phyloP scores from a whole-genome alignment of 2,329 filamentous ascomycete species.

The Nothophoma quercina region DNA sequence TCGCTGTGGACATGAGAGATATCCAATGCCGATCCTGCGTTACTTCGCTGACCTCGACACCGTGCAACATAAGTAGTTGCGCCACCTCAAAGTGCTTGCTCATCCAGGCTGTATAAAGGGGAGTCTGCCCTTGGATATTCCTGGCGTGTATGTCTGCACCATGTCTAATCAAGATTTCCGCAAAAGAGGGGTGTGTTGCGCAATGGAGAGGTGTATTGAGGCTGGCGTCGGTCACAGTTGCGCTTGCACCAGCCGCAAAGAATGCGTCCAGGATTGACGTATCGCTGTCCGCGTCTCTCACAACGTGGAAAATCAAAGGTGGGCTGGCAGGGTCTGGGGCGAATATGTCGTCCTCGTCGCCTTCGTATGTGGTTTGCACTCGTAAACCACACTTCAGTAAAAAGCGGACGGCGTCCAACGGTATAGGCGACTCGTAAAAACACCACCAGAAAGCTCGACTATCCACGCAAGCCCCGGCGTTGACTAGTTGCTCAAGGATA shows the following conservation, averaged over 20 bases:
- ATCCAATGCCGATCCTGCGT: not conserved
- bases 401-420: not conserved
- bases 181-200: not conserved
- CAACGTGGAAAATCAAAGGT: not conserved
- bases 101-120: not conserved
- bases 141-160: not conserved
- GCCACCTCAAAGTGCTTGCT: not conserved
- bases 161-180: not conserved
- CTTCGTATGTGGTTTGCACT: too few species aligned
- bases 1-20: not conserved
- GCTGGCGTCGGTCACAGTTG: not conserved
- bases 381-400: not conserved
- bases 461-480: not conserved
- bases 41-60: not conserved
- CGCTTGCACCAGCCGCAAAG: not conserved
- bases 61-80: not conserved
- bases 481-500: not conserved
- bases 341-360: too few species aligned
- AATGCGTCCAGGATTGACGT: not conserved
- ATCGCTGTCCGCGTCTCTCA: not conserved
- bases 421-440: not conserved
- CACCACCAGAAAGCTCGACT: slow-evolving; percentile 1
- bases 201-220: not conserved
- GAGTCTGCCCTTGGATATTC: not conserved
- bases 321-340: too few species aligned